Evolutionary conservation across 1,284 basidiomycete genomes (phyloP).

Genomic region (Naganishia liquefaciens): DNA sequence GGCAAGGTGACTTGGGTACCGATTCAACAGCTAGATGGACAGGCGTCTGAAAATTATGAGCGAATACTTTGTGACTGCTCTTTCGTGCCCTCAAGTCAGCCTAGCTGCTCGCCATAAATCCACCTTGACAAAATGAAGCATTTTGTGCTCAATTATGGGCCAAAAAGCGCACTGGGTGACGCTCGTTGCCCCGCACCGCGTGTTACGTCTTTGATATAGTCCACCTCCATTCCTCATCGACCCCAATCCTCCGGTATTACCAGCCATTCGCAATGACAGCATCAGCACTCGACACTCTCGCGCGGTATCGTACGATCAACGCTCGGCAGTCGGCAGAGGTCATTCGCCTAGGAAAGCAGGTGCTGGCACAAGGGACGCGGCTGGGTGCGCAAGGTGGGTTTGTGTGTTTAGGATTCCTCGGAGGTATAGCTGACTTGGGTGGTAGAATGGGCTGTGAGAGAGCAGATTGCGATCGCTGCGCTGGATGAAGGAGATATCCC

Average conservation of each 20-base stretch:
- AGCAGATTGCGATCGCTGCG: constrained; percentile 83
- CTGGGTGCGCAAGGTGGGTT: constrained; percentile 50
- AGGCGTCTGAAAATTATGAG: no score
- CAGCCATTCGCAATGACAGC: constrained; percentile 1
- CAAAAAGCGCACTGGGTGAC: no score
- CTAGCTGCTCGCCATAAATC: no score
- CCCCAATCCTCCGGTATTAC: neutral
- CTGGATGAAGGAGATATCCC: constrained; percentile 76
- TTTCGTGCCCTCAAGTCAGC: no score
- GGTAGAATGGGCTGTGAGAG: constrained; percentile 79
- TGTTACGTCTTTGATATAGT: no score
- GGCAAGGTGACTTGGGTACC: no score
- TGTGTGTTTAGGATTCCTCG: constrained; percentile 35
- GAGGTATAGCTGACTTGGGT: neutral
- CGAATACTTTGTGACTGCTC: no score
- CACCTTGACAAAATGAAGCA: no score
- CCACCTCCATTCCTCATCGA: neutral
- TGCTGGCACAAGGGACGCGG: constrained; percentile 41
- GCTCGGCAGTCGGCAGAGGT: constrained; percentile 31
- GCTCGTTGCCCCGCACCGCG: no score
- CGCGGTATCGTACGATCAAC: constrained; percentile 38
- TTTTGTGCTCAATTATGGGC: no score
- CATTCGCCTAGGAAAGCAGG: constrained; percentile 13
- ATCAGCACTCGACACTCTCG: constrained; percentile 37
- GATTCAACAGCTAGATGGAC: no score